Conservation (phyloP, 2,329 filamentous ascomycete genomes). For the Aspergillus pseudotamarii region DNA sequence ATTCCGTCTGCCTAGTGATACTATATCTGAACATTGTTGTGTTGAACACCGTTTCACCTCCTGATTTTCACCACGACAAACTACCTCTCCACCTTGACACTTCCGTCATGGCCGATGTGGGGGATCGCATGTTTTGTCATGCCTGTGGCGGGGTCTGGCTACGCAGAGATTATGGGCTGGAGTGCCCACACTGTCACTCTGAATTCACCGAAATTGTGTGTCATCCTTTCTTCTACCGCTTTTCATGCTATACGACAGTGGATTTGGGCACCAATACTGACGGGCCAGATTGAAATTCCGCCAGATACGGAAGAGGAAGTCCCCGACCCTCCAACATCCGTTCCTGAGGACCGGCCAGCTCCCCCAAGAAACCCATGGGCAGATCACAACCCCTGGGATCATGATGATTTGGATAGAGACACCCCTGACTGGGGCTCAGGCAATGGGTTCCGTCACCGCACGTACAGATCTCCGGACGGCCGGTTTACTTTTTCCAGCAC, state of each 20-base stretch:
- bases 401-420: conserved; percentile 45
- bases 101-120: conserved; percentile 37
- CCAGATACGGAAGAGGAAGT: conserved; percentile 27
- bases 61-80: background rate
- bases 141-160: conserved; percentile 81
- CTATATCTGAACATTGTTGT: background rate
- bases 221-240: conserved; percentile 22
- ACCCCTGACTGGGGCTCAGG: conserved; percentile 13
- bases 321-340: conserved; percentile 30
- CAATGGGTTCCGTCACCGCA: conserved; percentile 36
- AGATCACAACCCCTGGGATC: conserved; percentile 52
- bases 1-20: background rate
- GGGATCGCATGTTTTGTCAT: conserved; percentile 84
- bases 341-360: conserved; percentile 20
- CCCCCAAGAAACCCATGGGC: conserved; percentile 37
- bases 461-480: conserved; percentile 50
- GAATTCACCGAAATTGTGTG: conserved; percentile 87
- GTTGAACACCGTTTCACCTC: background rate
- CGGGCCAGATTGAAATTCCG: conserved; percentile 36
- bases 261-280: background rate
- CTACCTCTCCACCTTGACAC: background rate
- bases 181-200: conserved; percentile 75
- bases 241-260: background rate
- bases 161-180: conserved; percentile 65
- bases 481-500: conserved; percentile 45